These are phyloP conservation scores for Boletus sp. DNA, from an alignment of 768 basidiomycete genomes.

Conservation along the genomic window DNA sequence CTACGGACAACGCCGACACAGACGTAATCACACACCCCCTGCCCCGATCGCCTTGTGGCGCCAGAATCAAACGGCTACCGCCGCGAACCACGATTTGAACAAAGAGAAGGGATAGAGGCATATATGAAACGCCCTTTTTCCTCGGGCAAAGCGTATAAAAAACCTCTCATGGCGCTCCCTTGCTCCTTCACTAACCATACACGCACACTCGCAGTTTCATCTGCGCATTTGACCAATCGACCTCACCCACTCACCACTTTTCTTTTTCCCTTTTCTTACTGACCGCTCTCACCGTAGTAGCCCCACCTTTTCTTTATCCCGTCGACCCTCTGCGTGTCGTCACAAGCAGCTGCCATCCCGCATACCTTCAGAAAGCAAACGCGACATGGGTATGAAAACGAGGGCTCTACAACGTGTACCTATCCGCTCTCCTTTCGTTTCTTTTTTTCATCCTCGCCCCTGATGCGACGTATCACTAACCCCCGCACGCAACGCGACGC, in stretches of 20 bases:
- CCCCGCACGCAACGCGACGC: background rate
- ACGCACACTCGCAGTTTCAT: constrained; percentile 3
- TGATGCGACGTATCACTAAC: too few relatives aligned
- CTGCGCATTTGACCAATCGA: background rate
- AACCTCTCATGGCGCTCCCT: background rate
- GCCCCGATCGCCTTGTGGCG: constrained; percentile 20
- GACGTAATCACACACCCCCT: constrained; percentile 13
- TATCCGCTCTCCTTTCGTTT: background rate
- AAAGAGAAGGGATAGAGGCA: background rate
- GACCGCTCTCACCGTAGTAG: background rate
- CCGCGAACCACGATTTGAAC: background rate
- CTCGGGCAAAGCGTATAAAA: constrained; percentile 16
- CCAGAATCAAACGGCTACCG: background rate
- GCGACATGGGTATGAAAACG: constrained; percentile 9
- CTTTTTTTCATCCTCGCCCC: background rate
- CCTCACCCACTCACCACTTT: background rate
- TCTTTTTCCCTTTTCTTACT: background rate
- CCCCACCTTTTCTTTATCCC: background rate
- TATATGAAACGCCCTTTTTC: constrained; percentile 8
- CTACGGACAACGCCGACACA: background rate
- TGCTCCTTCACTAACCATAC: background rate
- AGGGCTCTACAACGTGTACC: constrained; percentile 11
- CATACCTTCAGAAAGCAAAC: background rate
- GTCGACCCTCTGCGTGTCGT: background rate
- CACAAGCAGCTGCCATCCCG: background rate